These are phyloP conservation scores for Nakaseomyces sp. DNA, from an alignment of 1,139 yeast species.

Conservation along the genomic window DNA sequence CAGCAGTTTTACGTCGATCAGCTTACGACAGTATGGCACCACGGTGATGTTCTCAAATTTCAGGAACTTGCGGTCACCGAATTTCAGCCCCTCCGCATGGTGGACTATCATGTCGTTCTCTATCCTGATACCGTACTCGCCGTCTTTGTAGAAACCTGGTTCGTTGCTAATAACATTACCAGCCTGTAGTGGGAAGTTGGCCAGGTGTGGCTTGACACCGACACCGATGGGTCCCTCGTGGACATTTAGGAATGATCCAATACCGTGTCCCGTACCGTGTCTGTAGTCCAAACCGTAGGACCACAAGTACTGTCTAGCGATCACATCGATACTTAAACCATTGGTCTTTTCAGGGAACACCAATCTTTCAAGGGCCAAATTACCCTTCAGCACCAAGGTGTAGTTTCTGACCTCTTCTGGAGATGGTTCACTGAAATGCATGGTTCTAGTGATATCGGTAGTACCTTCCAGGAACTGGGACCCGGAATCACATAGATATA, in stretches of 20 bases:
- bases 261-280: slow-evolving; percentile 98
- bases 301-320: slow-evolving; percentile 92
- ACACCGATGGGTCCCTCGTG: slow-evolving; percentile 97
- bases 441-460: slow-evolving; percentile 90
- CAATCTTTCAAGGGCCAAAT: slow-evolving; percentile 66
- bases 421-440: slow-evolving; percentile 68
- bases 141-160: slow-evolving; percentile 93
- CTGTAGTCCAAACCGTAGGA: slow-evolving; percentile 77
- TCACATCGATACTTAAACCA: slow-evolving; percentile 72
- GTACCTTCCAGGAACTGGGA: slow-evolving; percentile 93
- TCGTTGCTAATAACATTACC: slow-evolving; percentile 88
- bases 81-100: slow-evolving; percentile 28
- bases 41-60: slow-evolving; percentile 79
- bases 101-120: slow-evolving; percentile 67
- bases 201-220: slow-evolving; percentile 46
- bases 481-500: slow-evolving; percentile 87
- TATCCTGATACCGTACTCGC: slow-evolving; percentile 85
- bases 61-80: slow-evolving; percentile 51
- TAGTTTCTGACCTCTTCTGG: slow-evolving; percentile 63
- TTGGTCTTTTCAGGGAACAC: slow-evolving; percentile 83
- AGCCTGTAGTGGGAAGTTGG: slow-evolving; percentile 28
- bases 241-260: slow-evolving; percentile 84
- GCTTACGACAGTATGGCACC: slow-evolving; percentile 76
- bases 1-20: slow-evolving; percentile 54
- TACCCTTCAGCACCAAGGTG: slow-evolving; percentile 88